phyloP scores from a whole-genome alignment of 1,284 basidiomycete species.

The Kalmanozyma brasiliensis region DNA sequence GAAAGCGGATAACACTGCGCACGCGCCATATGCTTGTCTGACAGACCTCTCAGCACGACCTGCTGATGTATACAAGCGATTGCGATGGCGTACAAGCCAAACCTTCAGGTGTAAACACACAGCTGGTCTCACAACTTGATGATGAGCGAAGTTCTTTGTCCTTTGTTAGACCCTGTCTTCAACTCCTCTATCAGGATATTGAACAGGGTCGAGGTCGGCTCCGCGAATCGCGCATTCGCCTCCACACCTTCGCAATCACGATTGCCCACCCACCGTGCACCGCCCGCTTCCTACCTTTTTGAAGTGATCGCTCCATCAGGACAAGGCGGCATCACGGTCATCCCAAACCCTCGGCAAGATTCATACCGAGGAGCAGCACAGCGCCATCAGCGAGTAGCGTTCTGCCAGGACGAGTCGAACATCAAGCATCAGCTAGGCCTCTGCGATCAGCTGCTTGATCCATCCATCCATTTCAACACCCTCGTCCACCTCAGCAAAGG shows the following conservation, averaged over 20 bases:
- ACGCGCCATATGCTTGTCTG: too few relatives aligned
- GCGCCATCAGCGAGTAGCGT: too few relatives aligned
- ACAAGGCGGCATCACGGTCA: too few relatives aligned
- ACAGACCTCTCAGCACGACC: too few relatives aligned
- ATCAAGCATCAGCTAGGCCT: not conserved
- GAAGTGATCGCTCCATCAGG: not conserved
- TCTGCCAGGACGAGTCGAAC: not conserved
- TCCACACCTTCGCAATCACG: constrained; percentile 9
- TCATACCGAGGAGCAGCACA: too few relatives aligned
- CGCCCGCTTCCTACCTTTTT: constrained; percentile 2
- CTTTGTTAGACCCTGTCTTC: constrained; percentile 8
- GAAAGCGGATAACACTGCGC: too few relatives aligned
- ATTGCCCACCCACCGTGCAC: constrained; percentile 1
- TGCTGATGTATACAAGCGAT: too few relatives aligned
- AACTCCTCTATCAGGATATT: not conserved
- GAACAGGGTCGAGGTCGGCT: constrained; percentile 2
- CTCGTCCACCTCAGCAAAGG: too few relatives aligned
- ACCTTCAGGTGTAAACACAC: too few relatives aligned
- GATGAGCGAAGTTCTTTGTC: too few relatives aligned
- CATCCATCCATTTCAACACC: not conserved
- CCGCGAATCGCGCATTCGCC: constrained; percentile 11
- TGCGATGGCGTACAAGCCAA: too few relatives aligned
- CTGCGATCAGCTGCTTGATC: not conserved
- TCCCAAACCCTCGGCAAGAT: too few relatives aligned
- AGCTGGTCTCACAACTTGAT: constrained; percentile 1